These are phyloP conservation scores for Juglanconis oblonga DNA, from an alignment of 2,329 filamentous ascomycete genomes.

Conservation along the genomic window DNA sequence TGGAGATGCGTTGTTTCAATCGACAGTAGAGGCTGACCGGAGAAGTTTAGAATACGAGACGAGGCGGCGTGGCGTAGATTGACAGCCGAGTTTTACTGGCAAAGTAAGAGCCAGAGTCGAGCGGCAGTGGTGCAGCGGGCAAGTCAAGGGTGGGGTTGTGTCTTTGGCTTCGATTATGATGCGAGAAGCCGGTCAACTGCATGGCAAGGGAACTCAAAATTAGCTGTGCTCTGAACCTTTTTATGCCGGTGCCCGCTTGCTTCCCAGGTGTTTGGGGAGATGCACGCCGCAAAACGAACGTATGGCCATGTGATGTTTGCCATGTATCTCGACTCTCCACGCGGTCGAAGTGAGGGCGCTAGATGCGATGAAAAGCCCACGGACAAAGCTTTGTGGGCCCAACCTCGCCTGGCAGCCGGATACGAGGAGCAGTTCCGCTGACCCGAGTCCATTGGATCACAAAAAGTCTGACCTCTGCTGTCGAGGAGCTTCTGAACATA, in stretches of 20 bases:
- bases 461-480: no score
- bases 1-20: slow-evolving; percentile 1
- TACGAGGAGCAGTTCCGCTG: background rate
- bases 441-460: background rate
- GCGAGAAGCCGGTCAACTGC: slow-evolving; percentile 33
- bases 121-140: background rate
- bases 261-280: background rate
- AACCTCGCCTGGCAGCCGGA: background rate
- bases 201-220: slow-evolving; percentile 29
- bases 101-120: slow-evolving; percentile 14
- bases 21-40: slow-evolving; percentile 8
- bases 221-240: slow-evolving; percentile 27
- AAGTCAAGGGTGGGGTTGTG: slow-evolving; percentile 1
- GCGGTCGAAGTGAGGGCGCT: background rate
- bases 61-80: slow-evolving; percentile 15
- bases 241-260: slow-evolving; percentile 4
- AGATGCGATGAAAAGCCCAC: background rate
- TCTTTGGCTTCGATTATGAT: slow-evolving; percentile 22
- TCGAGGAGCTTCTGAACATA: no score
- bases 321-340: background rate
- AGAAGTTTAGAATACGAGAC: slow-evolving; percentile 18
- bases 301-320: background rate
- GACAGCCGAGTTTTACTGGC: slow-evolving; percentile 6
- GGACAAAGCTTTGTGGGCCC: background rate
- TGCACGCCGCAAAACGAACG: background rate